phyloP scores from a whole-genome alignment of 495 filamentous ascomycete genomes.

The Aspergillus panamensis region DNA sequence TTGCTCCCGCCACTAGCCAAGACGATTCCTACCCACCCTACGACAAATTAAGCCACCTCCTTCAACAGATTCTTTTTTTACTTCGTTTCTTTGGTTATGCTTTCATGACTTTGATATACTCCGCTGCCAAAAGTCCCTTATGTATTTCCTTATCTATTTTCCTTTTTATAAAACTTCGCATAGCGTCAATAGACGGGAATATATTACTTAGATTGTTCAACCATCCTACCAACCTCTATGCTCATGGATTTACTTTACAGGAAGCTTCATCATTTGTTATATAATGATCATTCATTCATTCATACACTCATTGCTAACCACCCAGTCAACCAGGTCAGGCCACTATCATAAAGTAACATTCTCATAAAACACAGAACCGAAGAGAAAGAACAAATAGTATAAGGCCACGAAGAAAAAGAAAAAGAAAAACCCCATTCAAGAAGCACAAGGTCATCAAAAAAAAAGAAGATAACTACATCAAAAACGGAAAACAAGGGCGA shows the following conservation, averaged over 20 bases:
- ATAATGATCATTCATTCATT: constrained; percentile 5
- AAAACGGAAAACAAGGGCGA: not conserved
- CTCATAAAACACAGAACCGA: constrained; percentile 9
- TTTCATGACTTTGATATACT: constrained; percentile 1
- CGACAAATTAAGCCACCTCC: constrained; percentile 7
- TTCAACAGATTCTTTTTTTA: not conserved
- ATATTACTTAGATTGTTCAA: not conserved
- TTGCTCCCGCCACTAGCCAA: constrained; percentile 39
- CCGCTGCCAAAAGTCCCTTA: not conserved
- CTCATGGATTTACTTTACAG: not conserved
- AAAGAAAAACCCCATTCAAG: not conserved
- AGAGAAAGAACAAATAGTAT: not conserved
- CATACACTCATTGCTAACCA: constrained; percentile 7
- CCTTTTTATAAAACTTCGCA: not conserved
- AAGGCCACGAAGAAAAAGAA: not conserved
- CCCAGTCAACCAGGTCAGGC: not conserved
- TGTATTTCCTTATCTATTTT: not conserved
- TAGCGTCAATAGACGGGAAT: constrained; percentile 12
- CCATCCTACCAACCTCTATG: not conserved
- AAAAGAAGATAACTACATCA: not conserved
- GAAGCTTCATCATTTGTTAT: not conserved
- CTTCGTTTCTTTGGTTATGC: not conserved
- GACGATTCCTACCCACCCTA: constrained; percentile 35
- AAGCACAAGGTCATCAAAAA: not conserved
- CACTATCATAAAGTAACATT: not conserved